phyloP scores from a whole-genome alignment of 306 rosid species.

The Crotalaria pallida region DNA sequence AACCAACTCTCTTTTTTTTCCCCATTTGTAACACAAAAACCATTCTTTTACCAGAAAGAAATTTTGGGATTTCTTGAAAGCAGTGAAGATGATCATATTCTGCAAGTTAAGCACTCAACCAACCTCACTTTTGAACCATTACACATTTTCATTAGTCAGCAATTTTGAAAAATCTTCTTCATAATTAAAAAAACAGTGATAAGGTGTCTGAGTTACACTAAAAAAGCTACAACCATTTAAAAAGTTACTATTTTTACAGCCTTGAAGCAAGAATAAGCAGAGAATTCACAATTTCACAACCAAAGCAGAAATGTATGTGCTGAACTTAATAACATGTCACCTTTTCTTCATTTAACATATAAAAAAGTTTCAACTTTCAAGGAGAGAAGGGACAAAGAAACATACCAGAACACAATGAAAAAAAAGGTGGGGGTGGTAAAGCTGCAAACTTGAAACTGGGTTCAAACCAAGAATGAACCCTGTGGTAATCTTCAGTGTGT shows the following conservation, averaged over 20 bases:
- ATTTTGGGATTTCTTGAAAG: not conserved
- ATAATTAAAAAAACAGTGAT: not conserved
- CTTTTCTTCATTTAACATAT: not conserved
- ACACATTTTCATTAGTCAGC: constrained; percentile 1
- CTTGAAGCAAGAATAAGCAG: not conserved
- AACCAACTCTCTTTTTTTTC: not conserved
- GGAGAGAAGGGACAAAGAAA: not conserved
- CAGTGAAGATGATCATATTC: not conserved
- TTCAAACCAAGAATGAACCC: constrained; percentile 10
- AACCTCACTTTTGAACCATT: not conserved
- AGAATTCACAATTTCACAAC: not conserved
- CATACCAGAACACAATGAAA: constrained; percentile 40
- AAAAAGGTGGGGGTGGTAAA: constrained; percentile 34
- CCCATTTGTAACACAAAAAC: not conserved
- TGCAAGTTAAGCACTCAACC: not conserved
- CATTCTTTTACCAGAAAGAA: not conserved
- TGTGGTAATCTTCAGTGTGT: too few relatives aligned
- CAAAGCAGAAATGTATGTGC: not conserved
- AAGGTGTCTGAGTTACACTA: too few relatives aligned
- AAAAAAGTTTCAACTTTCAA: not conserved
- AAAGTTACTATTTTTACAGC: not conserved
- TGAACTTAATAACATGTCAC: not conserved
- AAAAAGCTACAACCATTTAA: not conserved
- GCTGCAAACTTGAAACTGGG: constrained; percentile 23
- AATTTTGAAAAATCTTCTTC: not conserved